phyloP scores from a whole-genome alignment of 306 rosid species.

The Datisca glomerata region DNA sequence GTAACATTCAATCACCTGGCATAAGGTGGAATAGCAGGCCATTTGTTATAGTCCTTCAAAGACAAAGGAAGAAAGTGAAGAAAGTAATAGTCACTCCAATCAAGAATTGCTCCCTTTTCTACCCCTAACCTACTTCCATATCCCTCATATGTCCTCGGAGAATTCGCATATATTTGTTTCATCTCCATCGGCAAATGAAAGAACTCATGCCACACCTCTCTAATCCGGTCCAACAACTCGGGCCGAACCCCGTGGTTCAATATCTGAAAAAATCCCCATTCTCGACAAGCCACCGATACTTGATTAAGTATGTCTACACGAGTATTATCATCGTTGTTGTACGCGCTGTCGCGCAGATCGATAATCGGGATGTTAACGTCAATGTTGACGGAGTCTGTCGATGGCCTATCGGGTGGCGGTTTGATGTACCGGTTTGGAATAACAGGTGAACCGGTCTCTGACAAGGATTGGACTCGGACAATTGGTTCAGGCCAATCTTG shows the following conservation, averaged over 20 bases:
- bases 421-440: conserved; percentile 68
- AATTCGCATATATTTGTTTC: conserved; percentile 54
- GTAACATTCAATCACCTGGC: conserved; percentile 14
- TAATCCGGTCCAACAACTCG: conserved; percentile 34
- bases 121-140: conserved; percentile 78
- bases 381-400: background rate
- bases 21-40: conserved; percentile 42
- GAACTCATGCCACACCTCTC: conserved; percentile 45
- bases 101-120: conserved; percentile 71
- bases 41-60: conserved; percentile 46
- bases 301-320: conserved; percentile 8
- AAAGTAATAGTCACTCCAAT: conserved; percentile 80
- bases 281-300: conserved; percentile 47
- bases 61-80: conserved; percentile 59
- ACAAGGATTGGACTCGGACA: conserved; percentile 66
- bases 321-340: background rate
- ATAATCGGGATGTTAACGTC: conserved; percentile 49
- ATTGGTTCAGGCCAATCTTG: conserved; percentile 86
- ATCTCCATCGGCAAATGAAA: conserved; percentile 54
- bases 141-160: conserved; percentile 74
- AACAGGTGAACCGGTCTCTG: conserved; percentile 26
- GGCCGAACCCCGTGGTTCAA: conserved; percentile 56
- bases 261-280: conserved; percentile 75
- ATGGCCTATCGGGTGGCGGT: conserved; percentile 37
- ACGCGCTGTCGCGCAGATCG: conserved; percentile 29